Percentiles rank a stretch among this genome's conserved stretches.
phyloP scores from a whole-genome alignment of 331 rosid species.

The Saraca asoca region DNA sequence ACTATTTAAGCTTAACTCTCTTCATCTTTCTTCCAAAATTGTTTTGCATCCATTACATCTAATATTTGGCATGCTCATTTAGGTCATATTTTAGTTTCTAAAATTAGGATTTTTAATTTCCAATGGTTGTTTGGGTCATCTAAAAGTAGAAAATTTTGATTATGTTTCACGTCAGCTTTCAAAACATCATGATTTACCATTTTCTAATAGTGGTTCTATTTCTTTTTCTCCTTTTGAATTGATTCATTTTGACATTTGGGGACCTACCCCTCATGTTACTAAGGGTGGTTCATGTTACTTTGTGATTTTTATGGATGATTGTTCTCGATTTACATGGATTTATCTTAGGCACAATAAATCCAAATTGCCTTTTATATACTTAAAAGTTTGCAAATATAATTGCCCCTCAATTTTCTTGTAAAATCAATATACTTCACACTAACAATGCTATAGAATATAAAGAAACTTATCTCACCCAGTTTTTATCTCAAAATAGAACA shows the following conservation, averaged over 20 bases:
- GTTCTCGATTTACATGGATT: too few species aligned
- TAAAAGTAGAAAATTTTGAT: not conserved
- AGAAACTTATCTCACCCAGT: too few species aligned
- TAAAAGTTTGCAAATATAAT: not conserved
- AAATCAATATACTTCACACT: too few species aligned
- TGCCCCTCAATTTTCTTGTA: too few species aligned
- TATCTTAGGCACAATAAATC: too few species aligned
- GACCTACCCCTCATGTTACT: not conserved
- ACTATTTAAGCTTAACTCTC: slow-evolving; percentile 12
- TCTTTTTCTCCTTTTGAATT: not conserved
- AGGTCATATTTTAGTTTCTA: too few species aligned
- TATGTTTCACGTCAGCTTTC: too few species aligned
- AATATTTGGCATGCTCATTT: not conserved
- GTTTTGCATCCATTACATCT: not conserved
- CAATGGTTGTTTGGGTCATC: not conserved
- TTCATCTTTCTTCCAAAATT: not conserved
- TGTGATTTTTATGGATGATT: not conserved
- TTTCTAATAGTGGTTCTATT: not conserved
- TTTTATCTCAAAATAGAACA: not conserved
- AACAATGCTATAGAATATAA: too few species aligned
- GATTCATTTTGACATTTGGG: not conserved
- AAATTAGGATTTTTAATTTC: not conserved
- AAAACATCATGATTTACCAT: too few species aligned
- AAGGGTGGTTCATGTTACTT: not conserved
- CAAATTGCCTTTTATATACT: not conserved